Evolutionary conservation across 2,329 filamentous ascomycete species (phyloP).

Genomic region (Monosporascus sp.): DNA sequence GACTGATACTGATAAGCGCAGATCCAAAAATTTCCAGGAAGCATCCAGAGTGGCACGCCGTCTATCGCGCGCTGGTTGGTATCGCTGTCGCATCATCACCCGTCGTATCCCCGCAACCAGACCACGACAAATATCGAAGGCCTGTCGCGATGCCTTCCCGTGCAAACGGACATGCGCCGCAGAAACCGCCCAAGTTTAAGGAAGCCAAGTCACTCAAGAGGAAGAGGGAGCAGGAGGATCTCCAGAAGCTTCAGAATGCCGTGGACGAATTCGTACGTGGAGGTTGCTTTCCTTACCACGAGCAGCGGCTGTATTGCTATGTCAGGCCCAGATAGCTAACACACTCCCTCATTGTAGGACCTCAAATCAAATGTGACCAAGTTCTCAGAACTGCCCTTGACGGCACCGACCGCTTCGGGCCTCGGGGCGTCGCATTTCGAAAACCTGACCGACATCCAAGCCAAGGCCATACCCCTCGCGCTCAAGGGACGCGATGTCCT

Average conservation of each 20-base stretch:
- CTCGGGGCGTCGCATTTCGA: slow-evolving; percentile 86
- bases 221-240: slow-evolving; percentile 36
- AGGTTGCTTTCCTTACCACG: background rate
- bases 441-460: slow-evolving; percentile 85
- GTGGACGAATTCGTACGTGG: slow-evolving; percentile 37
- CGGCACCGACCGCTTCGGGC: slow-evolving; percentile 70
- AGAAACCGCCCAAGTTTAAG: slow-evolving; percentile 22
- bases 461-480: slow-evolving; percentile 79
- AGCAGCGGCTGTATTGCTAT: background rate
- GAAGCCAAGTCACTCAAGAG: slow-evolving; percentile 33
- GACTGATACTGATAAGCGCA: background rate
- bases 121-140: background rate
- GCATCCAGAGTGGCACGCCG: background rate
- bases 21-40: background rate
- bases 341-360: slow-evolving; percentile 40
- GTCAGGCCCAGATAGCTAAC: background rate
- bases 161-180: slow-evolving; percentile 13
- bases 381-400: slow-evolving; percentile 84
- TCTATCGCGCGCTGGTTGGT: background rate
- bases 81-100: background rate
- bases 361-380: slow-evolving; percentile 54
- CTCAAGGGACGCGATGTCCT: slow-evolving; percentile 84
- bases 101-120: background rate
- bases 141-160: slow-evolving; percentile 18
- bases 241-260: slow-evolving; percentile 33